Percentiles rank a stretch among this genome's conserved stretches.
These are phyloP conservation scores for Elaeis oleifera DNA, from an alignment of 202 grass and related monocot genomes.

Conservation along the genomic window DNA sequence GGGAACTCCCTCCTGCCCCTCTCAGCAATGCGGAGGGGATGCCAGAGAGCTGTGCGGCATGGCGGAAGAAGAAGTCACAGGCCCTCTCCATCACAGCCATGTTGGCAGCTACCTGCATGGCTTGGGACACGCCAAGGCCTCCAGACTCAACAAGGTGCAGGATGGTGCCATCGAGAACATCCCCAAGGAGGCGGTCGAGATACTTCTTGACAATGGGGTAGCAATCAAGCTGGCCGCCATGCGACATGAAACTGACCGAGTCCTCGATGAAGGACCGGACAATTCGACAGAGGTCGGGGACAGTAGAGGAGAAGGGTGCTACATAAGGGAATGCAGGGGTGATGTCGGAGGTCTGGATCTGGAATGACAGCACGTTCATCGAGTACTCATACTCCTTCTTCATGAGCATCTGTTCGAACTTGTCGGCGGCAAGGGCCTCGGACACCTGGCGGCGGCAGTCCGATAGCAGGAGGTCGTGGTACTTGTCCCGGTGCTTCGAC, in stretches of 20 bases:
- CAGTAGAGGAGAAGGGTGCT: slow-evolving; percentile 73
- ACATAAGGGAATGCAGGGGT: slow-evolving; percentile 90
- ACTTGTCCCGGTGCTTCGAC: slow-evolving; percentile 88
- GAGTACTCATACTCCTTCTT: slow-evolving; percentile 99
- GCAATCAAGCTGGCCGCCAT: slow-evolving; percentile 74
- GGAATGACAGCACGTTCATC: slow-evolving; percentile 95
- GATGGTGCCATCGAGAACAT: slow-evolving; percentile 60
- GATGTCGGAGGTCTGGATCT: slow-evolving; percentile 94
- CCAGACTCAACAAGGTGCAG: slow-evolving; percentile 58
- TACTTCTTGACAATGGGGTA: slow-evolving; percentile 89
- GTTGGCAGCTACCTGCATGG: slow-evolving; percentile 92
- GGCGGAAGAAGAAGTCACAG: slow-evolving; percentile 81
- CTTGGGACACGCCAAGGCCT: slow-evolving; percentile 74
- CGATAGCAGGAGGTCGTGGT: slow-evolving; percentile 81
- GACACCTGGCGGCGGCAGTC: slow-evolving; percentile 90
- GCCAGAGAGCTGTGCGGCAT: slow-evolving; percentile 83
- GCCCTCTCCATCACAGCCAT: slow-evolving; percentile 97
- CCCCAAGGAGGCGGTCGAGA: slow-evolving; percentile 71
- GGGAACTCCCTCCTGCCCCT: slow-evolving; percentile 68
- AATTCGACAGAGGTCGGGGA: slow-evolving; percentile 89
- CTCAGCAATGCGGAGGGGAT: slow-evolving; percentile 54
- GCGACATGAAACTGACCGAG: slow-evolving; percentile 95
- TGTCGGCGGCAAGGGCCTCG: slow-evolving; percentile 76
- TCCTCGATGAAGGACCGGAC: slow-evolving; percentile 94
- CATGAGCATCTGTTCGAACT: slow-evolving; percentile 97